Percentiles rank a stretch among this genome's conserved stretches.
Conservation (phyloP, 2,329 filamentous ascomycete species). For the Sporothrix sp. region DNA sequence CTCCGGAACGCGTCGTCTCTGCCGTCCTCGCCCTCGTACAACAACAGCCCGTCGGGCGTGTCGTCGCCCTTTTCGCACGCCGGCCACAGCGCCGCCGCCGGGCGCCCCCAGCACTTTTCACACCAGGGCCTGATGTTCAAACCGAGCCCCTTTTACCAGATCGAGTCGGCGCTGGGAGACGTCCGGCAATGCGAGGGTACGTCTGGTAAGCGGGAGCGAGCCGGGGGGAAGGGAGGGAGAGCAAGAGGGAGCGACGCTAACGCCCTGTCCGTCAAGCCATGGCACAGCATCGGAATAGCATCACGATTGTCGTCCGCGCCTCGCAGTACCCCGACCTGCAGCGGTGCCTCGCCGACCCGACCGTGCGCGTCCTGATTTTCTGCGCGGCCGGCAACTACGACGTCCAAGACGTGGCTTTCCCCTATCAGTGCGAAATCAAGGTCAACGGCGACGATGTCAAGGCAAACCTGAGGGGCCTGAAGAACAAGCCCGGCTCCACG, state of each 20-base stretch:
- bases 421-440: constrained; percentile 84
- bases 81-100: neutral
- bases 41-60: neutral
- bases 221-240: no score
- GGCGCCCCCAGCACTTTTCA: neutral
- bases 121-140: constrained; percentile 39
- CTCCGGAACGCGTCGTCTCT: neutral
- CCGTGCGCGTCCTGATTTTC: constrained; percentile 69
- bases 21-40: constrained; percentile 9
- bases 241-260: no score
- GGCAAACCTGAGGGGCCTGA: constrained; percentile 86
- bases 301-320: constrained; percentile 35
- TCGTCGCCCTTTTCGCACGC: constrained; percentile 7
- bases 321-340: constrained; percentile 44
- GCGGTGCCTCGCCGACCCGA: constrained; percentile 49
- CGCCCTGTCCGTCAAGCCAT: constrained; percentile 30
- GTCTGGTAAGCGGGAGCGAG: constrained; percentile 21
- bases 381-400: constrained; percentile 58
- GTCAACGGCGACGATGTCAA: constrained; percentile 83
- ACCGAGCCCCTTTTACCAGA: constrained; percentile 74
- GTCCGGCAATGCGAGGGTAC: constrained; percentile 64
- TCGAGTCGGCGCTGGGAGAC: constrained; percentile 54
- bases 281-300: constrained; percentile 44
- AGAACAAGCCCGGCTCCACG: constrained; percentile 93
- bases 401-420: constrained; percentile 73